Evolutionary conservation across 495 filamentous ascomycete genomes (phyloP).

Genomic region (Neurospora sp.): DNA sequence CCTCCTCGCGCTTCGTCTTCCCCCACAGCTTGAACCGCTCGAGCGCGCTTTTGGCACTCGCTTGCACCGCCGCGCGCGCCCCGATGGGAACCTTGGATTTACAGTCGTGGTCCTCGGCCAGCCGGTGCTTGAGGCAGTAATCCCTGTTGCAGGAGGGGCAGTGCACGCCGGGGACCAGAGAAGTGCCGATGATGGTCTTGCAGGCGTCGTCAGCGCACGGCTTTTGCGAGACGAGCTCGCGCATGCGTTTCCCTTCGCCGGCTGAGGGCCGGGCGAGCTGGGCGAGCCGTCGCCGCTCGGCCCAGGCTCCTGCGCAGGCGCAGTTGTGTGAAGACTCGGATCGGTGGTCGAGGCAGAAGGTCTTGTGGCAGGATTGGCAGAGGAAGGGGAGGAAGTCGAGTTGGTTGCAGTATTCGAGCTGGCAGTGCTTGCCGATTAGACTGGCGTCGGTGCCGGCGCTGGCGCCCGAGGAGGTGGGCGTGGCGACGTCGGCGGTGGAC

Average conservation of each 20-base stretch:
- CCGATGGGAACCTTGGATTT: slow-evolving; percentile 53
- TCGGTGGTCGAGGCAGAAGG: slow-evolving; percentile 92
- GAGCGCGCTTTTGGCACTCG: slow-evolving; percentile 55
- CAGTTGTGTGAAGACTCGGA: slow-evolving; percentile 78
- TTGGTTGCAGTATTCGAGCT: slow-evolving; percentile 80
- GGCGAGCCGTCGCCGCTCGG: slow-evolving; percentile 52
- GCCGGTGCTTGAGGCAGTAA: slow-evolving; percentile 88
- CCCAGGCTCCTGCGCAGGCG: slow-evolving; percentile 77
- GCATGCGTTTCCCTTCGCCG: slow-evolving; percentile 34
- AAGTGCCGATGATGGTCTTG: slow-evolving; percentile 78
- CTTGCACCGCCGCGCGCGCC: slow-evolving; percentile 45
- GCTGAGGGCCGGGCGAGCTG: slow-evolving; percentile 33
- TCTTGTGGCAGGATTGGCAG: slow-evolving; percentile 77
- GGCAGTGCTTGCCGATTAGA: slow-evolving; percentile 83
- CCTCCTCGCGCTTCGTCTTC: slow-evolving; percentile 35
- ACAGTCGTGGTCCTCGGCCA: slow-evolving; percentile 85
- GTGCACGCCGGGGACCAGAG: slow-evolving; percentile 65
- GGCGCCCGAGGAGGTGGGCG: background rate
- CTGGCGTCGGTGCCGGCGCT: slow-evolving; percentile 67
- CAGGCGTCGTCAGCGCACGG: slow-evolving; percentile 63
- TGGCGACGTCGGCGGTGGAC: slow-evolving; percentile 44
- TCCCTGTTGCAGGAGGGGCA: slow-evolving; percentile 70
- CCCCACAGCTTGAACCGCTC: slow-evolving; percentile 51
- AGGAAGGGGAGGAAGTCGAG: slow-evolving; percentile 95
- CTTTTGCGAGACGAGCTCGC: slow-evolving; percentile 32